Evolutionary conservation across 2,329 filamentous ascomycete species (phyloP), one percentile per base, ranked within the genome.

Genomic region (Cercospora brassicicola): DNA sequence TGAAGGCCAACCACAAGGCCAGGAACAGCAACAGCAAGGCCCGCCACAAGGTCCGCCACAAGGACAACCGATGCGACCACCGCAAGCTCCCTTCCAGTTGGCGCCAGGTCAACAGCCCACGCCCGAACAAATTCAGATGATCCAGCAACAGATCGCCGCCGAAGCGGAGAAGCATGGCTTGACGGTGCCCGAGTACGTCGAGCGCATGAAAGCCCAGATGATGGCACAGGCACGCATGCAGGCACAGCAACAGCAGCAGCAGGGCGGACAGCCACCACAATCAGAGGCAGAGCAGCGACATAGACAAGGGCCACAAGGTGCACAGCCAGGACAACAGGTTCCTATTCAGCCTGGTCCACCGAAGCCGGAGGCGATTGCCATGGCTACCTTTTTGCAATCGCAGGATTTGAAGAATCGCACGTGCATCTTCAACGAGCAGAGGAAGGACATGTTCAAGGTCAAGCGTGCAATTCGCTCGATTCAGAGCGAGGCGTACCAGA

Each of bases 371-470:
- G 94, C 93, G 20, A 82, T 98, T 56, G 93, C 94, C 8, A 87
- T 99, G 64, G 96, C 95, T 73, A 90, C 92, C 76, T 99, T 96
- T 82, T 83, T 99, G 68, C 89, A 89, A 73, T 81, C 86, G 67
- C 94, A 97, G 82, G 88, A 95, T 68, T 83, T 99, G 72, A 99
- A 99, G 86, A 86, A 88, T 18, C 87, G 95, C 71, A 97, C 94
- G 18, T 94, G 92, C 79, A 96, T 99, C 72, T 87, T 98, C 72
- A 94, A 97, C 73, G 95, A 95, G 76, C 94, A 97, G 85, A 88
- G 95, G 76, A 98, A 97, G 82, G 94, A 99, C 73, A 96, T 99
- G 92, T 98, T 99, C 82, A 91, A 90, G 86, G 95, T 99, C 79
- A 98, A 98, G 86, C 92, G 95, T 78, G 95, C 95, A 48, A 90